Conservation (phyloP, 768 basidiomycete genomes). For the Amanita inopinata region DNA sequence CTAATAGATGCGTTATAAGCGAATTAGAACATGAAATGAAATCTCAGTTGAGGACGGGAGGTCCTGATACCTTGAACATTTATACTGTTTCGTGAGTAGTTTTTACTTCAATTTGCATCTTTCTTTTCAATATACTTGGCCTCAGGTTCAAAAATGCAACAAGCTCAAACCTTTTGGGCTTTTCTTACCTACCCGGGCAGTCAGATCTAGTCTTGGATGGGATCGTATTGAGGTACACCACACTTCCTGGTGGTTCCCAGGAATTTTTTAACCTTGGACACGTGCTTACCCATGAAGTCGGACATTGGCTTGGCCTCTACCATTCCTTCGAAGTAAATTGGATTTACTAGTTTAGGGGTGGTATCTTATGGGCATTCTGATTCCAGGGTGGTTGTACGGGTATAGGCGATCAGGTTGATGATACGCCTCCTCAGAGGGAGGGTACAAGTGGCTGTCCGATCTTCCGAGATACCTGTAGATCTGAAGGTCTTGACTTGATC, state of each 20-base stretch:
- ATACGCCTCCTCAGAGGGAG: slow-evolving; percentile 1
- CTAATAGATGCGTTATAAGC: neutral
- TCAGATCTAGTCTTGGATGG: slow-evolving; percentile 17
- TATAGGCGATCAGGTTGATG: slow-evolving; percentile 5
- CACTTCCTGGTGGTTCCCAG: slow-evolving; percentile 18
- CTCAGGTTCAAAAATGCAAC: slow-evolving; percentile 14
- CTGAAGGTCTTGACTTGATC: slow-evolving; percentile 11
- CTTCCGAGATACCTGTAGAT: slow-evolving; percentile 2
- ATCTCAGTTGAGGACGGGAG: neutral
- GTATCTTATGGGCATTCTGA: neutral
- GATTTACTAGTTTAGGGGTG: no score
- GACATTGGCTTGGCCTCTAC: slow-evolving; percentile 7
- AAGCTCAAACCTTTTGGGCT: slow-evolving; percentile 17
- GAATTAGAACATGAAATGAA: neutral
- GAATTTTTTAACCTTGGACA: slow-evolving; percentile 18
- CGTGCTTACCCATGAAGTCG: slow-evolving; percentile 4
- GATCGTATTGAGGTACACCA: slow-evolving; percentile 17
- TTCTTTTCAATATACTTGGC: neutral
- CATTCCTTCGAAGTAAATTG: slow-evolving; percentile 3
- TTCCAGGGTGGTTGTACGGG: slow-evolving; percentile 5
- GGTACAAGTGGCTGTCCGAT: neutral
- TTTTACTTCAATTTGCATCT: neutral
- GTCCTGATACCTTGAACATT: neutral
- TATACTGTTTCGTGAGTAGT: slow-evolving; percentile 6
- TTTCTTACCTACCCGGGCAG: slow-evolving; percentile 19